Evolutionary conservation across 345 rosid genomes (phyloP).

Genomic region (Brassica napus): DNA sequence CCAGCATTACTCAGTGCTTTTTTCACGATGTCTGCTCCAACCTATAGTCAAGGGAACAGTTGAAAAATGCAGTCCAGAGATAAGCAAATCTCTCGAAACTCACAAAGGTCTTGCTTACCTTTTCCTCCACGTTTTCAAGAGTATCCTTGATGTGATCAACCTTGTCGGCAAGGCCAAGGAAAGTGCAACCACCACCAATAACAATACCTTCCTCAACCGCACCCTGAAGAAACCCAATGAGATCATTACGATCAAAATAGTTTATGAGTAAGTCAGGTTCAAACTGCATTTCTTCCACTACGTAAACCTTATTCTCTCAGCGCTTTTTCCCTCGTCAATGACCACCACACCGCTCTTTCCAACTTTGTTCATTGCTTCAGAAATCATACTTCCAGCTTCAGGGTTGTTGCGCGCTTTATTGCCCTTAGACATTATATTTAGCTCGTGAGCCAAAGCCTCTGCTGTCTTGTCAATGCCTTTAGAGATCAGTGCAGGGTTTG

Average conservation of each 20-base stretch:
- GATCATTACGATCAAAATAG: too few species aligned
- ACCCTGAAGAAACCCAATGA: too few species aligned
- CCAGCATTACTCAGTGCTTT: constrained; percentile 88
- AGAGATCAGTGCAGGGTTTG: not conserved
- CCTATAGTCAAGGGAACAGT: constrained; percentile 42
- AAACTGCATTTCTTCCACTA: not conserved
- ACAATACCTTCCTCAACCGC: too few species aligned
- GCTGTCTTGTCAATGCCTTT: not conserved
- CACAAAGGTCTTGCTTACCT: not conserved
- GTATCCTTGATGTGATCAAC: too few species aligned
- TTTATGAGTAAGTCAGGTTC: not conserved
- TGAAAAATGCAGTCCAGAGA: not conserved
- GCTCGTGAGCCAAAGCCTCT: not conserved
- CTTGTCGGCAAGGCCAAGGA: too few species aligned
- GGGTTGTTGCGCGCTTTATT: not conserved
- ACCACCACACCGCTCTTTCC: not conserved
- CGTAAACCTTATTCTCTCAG: not conserved
- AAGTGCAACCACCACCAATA: too few species aligned
- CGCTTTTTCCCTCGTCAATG: not conserved
- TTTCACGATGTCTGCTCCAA: constrained; percentile 86
- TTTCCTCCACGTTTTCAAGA: too few species aligned
- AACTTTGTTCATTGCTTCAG: not conserved
- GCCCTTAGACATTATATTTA: not conserved
- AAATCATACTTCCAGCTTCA: not conserved
- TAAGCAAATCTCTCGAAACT: not conserved